These are phyloP conservation scores for Stemphylium lycopersici DNA, from an alignment of 2,329 filamentous ascomycete species.

Conservation along the genomic window DNA sequence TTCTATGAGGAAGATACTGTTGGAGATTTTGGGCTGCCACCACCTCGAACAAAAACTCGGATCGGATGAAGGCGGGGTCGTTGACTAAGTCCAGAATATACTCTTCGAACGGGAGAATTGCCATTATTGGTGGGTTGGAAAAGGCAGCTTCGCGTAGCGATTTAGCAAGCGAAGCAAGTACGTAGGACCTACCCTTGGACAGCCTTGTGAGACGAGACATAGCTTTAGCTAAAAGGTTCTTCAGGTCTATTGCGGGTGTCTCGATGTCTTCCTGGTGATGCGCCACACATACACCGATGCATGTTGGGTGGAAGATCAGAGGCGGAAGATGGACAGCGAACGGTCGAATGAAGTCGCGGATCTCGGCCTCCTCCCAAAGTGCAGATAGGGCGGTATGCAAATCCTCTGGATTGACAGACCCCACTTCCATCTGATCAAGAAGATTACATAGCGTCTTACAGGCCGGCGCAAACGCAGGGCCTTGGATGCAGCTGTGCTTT, in stretches of 20 bases:
- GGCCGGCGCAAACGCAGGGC: slow-evolving; percentile 32
- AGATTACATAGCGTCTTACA: slow-evolving; percentile 31
- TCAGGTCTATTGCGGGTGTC: slow-evolving; percentile 9
- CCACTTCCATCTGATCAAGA: slow-evolving; percentile 22
- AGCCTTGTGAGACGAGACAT: slow-evolving; percentile 36
- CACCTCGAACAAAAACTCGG: slow-evolving; percentile 55
- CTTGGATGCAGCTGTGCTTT: slow-evolving; percentile 40
- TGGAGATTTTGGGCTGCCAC: slow-evolving; percentile 45
- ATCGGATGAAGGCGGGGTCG: slow-evolving; percentile 49
- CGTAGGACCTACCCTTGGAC: slow-evolving; percentile 44
- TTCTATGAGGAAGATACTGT: slow-evolving; percentile 37
- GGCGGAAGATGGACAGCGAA: slow-evolving; percentile 47
- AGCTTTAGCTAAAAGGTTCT: slow-evolving; percentile 29
- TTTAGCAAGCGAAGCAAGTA: slow-evolving; percentile 37
- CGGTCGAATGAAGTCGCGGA: slow-evolving; percentile 54
- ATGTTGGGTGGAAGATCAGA: slow-evolving; percentile 46
- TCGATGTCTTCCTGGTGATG: not conserved
- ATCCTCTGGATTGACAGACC: slow-evolving; percentile 15
- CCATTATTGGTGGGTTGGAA: slow-evolving; percentile 32
- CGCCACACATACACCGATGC: slow-evolving; percentile 28
- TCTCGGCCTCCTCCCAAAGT: slow-evolving; percentile 57
- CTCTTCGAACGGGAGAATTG: slow-evolving; percentile 47
- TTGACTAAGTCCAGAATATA: slow-evolving; percentile 50
- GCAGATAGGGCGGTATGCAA: slow-evolving; percentile 37
- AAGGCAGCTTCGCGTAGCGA: slow-evolving; percentile 43